Percentiles rank a stretch among this genome's conserved stretches.
Conservation (phyloP, 345 rosid species). For the Populus tremula region DNA sequence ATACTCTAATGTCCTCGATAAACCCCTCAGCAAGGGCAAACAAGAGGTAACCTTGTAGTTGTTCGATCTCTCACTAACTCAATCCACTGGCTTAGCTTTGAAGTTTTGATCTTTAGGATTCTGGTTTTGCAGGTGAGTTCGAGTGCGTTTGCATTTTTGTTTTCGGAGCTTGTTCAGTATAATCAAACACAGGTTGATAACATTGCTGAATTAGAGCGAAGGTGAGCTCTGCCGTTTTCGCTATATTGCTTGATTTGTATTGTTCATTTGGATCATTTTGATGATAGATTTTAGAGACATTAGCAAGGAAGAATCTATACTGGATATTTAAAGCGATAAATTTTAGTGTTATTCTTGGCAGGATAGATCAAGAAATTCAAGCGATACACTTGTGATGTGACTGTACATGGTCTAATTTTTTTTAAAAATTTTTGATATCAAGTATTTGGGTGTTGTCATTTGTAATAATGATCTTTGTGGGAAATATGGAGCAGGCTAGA, state of each 20-base stretch:
- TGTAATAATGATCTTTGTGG: slow-evolving; percentile 1
- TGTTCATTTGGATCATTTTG: background rate
- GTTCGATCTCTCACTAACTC: background rate
- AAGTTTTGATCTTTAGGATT: slow-evolving; percentile 5
- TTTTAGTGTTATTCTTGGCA: background rate
- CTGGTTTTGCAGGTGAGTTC: slow-evolving; percentile 35
- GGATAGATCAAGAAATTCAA: background rate
- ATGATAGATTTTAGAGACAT: background rate
- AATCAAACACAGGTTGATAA: slow-evolving; percentile 96
- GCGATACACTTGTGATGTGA: background rate
- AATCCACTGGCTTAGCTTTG: background rate
- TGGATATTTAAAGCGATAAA: background rate
- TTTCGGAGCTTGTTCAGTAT: slow-evolving; percentile 91
- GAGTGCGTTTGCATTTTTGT: slow-evolving; percentile 52
- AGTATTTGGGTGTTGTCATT: background rate
- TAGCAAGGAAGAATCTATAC: too few relatives aligned
- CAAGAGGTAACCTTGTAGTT: slow-evolving; percentile 63
- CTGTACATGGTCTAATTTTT: background rate
- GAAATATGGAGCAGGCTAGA: slow-evolving; percentile 54
- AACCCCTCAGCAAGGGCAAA: slow-evolving; percentile 95
- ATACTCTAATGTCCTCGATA: slow-evolving; percentile 89
- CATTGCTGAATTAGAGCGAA: slow-evolving; percentile 86
- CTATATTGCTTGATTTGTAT: background rate
- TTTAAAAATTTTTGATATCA: background rate
- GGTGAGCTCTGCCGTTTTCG: slow-evolving; percentile 38